Percentiles rank a stretch among this genome's conserved stretches.
phyloP scores from a whole-genome alignment of 176 grass and related monocot species.

The Dendrocalamus sinicus region DNA sequence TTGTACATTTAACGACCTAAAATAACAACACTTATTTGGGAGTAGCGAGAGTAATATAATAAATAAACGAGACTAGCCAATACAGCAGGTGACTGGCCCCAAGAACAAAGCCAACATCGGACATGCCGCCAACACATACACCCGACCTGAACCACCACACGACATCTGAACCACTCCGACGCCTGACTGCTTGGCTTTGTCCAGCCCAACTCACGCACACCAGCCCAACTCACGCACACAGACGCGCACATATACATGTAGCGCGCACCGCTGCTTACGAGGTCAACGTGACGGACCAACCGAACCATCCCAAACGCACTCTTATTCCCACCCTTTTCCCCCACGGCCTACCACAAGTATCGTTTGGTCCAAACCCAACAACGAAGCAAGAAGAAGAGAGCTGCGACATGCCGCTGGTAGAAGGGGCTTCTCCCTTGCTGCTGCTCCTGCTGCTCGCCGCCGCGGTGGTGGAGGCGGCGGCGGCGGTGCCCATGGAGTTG shows the following conservation, averaged over 20 bases:
- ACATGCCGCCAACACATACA: background rate
- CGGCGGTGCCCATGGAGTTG: constrained; percentile 52
- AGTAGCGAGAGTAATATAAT: too few relatives aligned
- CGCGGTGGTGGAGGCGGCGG: background rate
- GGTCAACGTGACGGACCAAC: constrained; percentile 34
- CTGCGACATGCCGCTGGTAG: background rate
- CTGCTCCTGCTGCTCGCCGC: constrained; percentile 23
- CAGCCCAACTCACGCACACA: background rate
- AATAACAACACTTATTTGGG: too few relatives aligned
- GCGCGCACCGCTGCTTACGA: background rate
- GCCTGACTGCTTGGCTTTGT: background rate
- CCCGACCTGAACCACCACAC: background rate
- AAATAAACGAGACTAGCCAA: background rate
- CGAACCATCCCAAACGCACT: background rate
- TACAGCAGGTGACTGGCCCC: background rate
- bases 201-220: background rate
- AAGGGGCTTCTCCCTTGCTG: background rate
- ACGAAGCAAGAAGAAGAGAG: background rate
- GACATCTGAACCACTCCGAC: constrained; percentile 1
- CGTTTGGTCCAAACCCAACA: background rate
- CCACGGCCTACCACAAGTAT: background rate
- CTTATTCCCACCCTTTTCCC: too few relatives aligned
- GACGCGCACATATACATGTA: background rate
- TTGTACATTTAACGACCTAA: too few relatives aligned
- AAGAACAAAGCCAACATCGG: background rate